Percentiles rank a stretch among this genome's conserved stretches.
phyloP scores from a whole-genome alignment of 495 filamentous ascomycete species.

The Oleoguttula mirabilis region DNA sequence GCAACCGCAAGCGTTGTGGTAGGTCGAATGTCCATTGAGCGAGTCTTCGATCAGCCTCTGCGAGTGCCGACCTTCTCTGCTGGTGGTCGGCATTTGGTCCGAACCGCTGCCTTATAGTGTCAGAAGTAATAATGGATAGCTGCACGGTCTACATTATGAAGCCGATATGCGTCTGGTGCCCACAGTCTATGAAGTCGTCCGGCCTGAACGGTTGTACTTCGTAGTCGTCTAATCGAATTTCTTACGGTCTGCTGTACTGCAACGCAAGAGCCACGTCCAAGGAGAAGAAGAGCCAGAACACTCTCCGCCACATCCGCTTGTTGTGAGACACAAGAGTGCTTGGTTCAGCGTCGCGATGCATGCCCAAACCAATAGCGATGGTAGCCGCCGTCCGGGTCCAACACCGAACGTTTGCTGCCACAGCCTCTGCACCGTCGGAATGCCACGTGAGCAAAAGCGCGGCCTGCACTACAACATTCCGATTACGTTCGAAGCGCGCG shows the following conservation, averaged over 20 bases:
- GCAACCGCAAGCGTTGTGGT: background rate
- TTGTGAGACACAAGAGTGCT: background rate
- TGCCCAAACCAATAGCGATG: background rate
- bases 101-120: background rate
- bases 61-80: background rate
- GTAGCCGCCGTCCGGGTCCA: background rate
- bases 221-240: background rate
- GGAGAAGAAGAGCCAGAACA: background rate
- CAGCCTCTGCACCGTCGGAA: background rate
- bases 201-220: background rate
- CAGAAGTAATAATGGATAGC: background rate
- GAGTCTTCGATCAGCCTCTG: background rate
- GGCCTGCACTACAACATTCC: background rate
- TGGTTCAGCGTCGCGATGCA: conserved; percentile 1
- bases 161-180: background rate
- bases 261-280: background rate
- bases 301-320: background rate
- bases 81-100: background rate
- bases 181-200: background rate
- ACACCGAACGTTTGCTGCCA: background rate
- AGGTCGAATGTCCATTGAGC: background rate
- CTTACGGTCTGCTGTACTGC: background rate
- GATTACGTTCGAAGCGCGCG: background rate
- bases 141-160: background rate
- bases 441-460: background rate